phyloP scores from a whole-genome alignment of 345 rosid genomes.

The Sonneratia caseolaris region DNA sequence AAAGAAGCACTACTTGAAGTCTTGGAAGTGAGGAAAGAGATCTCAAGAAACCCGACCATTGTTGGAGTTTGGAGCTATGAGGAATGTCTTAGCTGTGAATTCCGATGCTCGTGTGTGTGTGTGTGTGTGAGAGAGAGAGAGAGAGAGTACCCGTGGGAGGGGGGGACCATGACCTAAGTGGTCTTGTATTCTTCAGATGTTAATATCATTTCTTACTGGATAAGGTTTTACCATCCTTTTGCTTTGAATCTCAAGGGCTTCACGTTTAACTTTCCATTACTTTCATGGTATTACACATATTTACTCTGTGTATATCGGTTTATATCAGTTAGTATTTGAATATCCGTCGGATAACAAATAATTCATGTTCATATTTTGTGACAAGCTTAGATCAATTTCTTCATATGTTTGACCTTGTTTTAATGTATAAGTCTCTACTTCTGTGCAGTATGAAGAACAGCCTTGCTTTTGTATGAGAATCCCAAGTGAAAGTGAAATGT shows the following conservation, averaged over 20 bases:
- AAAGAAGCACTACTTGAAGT: not conserved
- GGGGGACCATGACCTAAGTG: not conserved
- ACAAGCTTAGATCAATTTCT: too few relatives aligned
- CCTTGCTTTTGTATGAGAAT: too few relatives aligned
- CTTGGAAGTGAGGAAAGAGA: slow-evolving; percentile 14
- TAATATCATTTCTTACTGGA: not conserved
- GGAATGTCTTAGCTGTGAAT: slow-evolving; percentile 25
- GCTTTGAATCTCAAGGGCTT: not conserved
- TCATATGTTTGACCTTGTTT: too few relatives aligned
- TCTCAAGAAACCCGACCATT: slow-evolving; percentile 24
- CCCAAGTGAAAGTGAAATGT: too few relatives aligned
- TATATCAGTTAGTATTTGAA: too few relatives aligned
- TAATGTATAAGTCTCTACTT: too few relatives aligned
- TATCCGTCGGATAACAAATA: too few relatives aligned
- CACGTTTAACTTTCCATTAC: not conserved
- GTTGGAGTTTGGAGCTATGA: slow-evolving; percentile 15
- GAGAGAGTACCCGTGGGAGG: not conserved
- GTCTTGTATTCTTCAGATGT: not conserved
- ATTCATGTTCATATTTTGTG: too few relatives aligned
- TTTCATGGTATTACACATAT: not conserved
- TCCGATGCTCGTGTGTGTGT: slow-evolving; percentile 8
- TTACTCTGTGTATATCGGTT: too few relatives aligned
- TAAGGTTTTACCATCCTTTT: not conserved
- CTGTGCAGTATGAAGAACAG: too few relatives aligned
- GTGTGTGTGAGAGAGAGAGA: too few relatives aligned